Base-by-base conservation (phyloP, 169 alveolate species). In the Eimeria mitis region DNA sequence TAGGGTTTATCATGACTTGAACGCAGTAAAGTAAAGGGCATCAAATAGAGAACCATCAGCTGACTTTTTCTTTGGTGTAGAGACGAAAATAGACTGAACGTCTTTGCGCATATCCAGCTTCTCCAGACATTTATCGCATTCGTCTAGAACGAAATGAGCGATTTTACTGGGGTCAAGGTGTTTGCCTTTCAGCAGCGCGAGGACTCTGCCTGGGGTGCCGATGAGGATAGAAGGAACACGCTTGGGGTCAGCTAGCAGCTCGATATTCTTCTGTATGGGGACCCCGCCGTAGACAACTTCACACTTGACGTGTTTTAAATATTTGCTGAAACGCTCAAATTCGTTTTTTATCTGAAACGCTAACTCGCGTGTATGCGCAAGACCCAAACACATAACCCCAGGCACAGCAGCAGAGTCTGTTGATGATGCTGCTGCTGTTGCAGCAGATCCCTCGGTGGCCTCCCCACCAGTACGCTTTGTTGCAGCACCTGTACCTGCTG, bases 131-230 rank as follows among this genome's bases (percentile, higher is more conserved):
- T 99, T 99, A 96, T 99, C 99, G 97, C 99, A 99, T 97, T 99
- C 99, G 96, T 99, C 99, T 89, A 99, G 98, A 68, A 99, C 99
- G 96, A 99, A 99, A 96, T 98, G 99, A 97, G 99, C 98, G 28
- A 99, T 97, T 81, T 99, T 98, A 87, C 98, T 99, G 96, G 99
- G 97, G 95, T 98, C 98, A 71, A 99, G 96, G 90, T 98, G 98
- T 97, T 99, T 98, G 89, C 98, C 99, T 95, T 98, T 97, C 31
- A 98, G 98, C 34, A 99, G 98, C 37, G 99, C 99, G 54, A 99
- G 97, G 54, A 99, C 98, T 81, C 99, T 98, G 28, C 99, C 99
- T n/a, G 99, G 99, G 25, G 99, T 99, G 7, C 99, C 99, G 44
- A 99, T 99, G 47, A 99, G 97, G 81, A 99, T 99, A 97, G 99